A percentile compares a stretch with the other conserved stretches of the same genome.
Evolutionary conservation across 371 early-diverging fungal genomes (phyloP).

Genomic region (Zopfochytrium polystomum): DNA sequence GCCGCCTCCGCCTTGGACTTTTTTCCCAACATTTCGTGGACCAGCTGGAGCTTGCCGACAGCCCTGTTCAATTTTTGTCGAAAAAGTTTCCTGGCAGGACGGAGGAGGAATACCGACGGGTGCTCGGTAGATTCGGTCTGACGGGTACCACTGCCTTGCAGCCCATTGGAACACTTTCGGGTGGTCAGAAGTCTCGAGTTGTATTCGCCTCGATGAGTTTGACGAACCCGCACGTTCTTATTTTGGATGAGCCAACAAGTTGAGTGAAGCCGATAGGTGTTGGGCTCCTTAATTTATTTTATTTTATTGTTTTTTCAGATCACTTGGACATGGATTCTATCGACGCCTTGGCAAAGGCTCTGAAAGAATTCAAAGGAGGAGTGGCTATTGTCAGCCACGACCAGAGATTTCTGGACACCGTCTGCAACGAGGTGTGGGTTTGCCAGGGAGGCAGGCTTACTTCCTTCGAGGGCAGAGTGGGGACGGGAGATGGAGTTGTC

Average conservation of each 20-base stretch:
- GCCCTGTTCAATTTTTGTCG: constrained; percentile 85
- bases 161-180: constrained; percentile 90
- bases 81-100: constrained; percentile 82
- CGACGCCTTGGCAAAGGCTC: constrained; percentile 80
- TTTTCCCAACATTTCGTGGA: constrained; percentile 99
- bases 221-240: constrained; percentile 90
- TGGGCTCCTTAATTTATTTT: constrained; percentile 1
- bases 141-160: constrained; percentile 94
- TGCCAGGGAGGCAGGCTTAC: constrained; percentile 63
- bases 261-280: constrained; percentile 4
- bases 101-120: constrained; percentile 94
- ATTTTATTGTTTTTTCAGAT: constrained; percentile 15
- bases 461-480: constrained; percentile 60
- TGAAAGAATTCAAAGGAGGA: constrained; percentile 80
- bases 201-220: constrained; percentile 94
- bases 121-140: constrained; percentile 92
- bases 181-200: constrained; percentile 97
- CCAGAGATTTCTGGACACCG: constrained; percentile 80
- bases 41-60: constrained; percentile 74
- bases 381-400: constrained; percentile 94
- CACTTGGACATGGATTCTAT: constrained; percentile 66
- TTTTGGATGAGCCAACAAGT: constrained; percentile 82
- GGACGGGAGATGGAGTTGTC: constrained; percentile 42
- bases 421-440: constrained; percentile 89
- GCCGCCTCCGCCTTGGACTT: constrained; percentile 89